These are phyloP conservation scores for Aspergillus ostianus DNA, from an alignment of 495 filamentous ascomycete genomes.

Conservation along the genomic window DNA sequence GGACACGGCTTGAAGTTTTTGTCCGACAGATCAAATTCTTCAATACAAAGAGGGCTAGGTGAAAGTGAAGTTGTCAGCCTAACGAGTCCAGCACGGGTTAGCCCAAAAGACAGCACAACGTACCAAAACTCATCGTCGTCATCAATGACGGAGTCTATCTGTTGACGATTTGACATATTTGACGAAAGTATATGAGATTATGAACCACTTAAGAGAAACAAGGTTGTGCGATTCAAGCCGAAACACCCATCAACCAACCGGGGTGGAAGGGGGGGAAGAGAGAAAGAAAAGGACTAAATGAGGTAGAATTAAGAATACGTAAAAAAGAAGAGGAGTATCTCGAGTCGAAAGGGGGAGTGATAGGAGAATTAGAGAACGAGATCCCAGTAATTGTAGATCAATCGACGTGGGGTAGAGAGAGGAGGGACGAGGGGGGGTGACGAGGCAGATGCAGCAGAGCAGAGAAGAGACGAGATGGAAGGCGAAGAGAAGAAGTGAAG, in stretches of 20 bases:
- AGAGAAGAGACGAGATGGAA: constrained; percentile 16
- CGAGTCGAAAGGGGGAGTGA: background rate
- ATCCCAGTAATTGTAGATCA: constrained; percentile 3
- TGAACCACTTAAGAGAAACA: constrained; percentile 21
- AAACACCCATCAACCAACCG: constrained; percentile 26
- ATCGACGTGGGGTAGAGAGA: constrained; percentile 6
- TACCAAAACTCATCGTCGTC: constrained; percentile 95
- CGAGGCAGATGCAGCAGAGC: constrained; percentile 18
- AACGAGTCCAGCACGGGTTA: constrained; percentile 3
- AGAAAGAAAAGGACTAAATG: constrained; percentile 13
- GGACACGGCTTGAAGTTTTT: constrained; percentile 97
- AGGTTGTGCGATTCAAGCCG: constrained; percentile 4
- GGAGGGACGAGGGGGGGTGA: constrained; percentile 19
- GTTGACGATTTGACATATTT: constrained; percentile 61
- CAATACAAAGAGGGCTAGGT: constrained; percentile 89
- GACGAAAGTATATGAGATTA: constrained; percentile 18
- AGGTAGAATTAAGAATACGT: background rate
- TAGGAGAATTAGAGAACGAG: constrained; percentile 3
- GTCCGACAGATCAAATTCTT: constrained; percentile 97
- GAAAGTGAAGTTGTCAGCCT: constrained; percentile 19
- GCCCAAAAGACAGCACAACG: constrained; percentile 22
- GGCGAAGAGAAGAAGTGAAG: constrained; percentile 37
- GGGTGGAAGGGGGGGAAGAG: constrained; percentile 20
- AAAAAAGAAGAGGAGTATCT: background rate
- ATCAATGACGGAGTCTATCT: constrained; percentile 95